Evolutionary conservation across 495 filamentous ascomycete species (phyloP).

Genomic region (Choiromyces venosus): DNA sequence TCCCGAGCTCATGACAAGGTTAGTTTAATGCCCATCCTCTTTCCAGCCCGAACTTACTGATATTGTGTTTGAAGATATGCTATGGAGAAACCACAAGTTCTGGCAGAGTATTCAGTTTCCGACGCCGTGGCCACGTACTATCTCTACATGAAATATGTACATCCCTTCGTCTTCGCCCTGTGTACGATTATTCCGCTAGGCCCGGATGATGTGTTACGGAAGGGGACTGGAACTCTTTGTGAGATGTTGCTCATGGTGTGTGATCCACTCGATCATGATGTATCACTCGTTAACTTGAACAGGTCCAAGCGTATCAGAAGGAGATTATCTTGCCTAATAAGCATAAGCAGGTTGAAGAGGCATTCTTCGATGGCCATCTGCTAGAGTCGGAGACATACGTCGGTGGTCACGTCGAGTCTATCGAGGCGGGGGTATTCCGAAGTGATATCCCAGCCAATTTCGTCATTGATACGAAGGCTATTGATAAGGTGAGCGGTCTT

Average conservation of each 20-base stretch:
- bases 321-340: conserved; percentile 94
- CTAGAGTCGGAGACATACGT: conserved; percentile 97
- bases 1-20: conserved; percentile 90
- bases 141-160: conserved; percentile 99
- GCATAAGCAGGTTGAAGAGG: conserved; percentile 80
- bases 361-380: conserved; percentile 94
- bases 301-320: conserved; percentile 81
- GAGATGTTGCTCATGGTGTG: conserved; percentile 93
- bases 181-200: conserved; percentile 94
- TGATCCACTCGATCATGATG: conserved; percentile 2
- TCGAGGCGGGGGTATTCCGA: conserved; percentile 95
- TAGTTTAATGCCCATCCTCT: conserved; percentile 1
- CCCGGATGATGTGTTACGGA: conserved; percentile 84
- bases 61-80: conserved; percentile 55
- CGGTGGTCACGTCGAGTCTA: conserved; percentile 97
- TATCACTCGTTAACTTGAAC: conserved; percentile 34
- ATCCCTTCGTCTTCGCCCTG: conserved; percentile 97
- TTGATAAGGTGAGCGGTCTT: conserved; percentile 58
- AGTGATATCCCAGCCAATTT: conserved; percentile 93
- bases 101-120: conserved; percentile 97
- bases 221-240: conserved; percentile 94
- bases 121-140: conserved; percentile 99
- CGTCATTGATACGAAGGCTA: conserved; percentile 72
- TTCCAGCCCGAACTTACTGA: conserved; percentile 3
- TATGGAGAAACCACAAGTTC: conserved; percentile 79